Evolutionary conservation across 169 alveolate genomes (phyloP).

Genomic region (Miamiensis avidus): DNA sequence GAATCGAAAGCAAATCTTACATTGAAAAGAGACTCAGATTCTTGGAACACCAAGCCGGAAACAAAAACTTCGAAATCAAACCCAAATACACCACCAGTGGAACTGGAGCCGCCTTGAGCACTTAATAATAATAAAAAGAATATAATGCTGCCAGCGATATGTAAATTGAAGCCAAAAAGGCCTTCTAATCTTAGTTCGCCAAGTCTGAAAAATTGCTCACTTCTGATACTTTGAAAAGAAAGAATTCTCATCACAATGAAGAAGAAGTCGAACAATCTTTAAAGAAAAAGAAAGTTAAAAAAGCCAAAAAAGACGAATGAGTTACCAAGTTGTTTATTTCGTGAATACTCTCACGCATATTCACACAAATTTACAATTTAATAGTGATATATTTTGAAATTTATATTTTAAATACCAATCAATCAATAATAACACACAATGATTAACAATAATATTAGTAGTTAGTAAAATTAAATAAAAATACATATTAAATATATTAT

Average conservation of each 20-base stretch:
- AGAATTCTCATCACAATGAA: neutral
- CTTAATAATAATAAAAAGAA: neutral
- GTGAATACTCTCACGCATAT: too few species aligned
- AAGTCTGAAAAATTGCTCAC: neutral
- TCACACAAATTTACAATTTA: too few species aligned
- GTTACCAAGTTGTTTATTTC: too few species aligned
- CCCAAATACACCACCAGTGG: neutral
- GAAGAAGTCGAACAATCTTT: neutral
- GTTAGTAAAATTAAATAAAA: too few species aligned
- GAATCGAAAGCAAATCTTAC: slow-evolving; percentile 89
- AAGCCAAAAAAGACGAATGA: neutral
- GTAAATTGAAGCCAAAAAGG: neutral
- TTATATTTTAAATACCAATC: too few species aligned
- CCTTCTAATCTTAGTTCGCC: neutral
- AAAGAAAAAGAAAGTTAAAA: neutral
- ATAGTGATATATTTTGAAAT: too few species aligned
- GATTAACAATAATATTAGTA: too few species aligned
- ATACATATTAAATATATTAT: too few species aligned
- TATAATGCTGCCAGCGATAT: neutral
- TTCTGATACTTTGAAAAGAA: neutral
- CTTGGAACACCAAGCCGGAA: slow-evolving; percentile 31
- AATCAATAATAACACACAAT: too few species aligned
- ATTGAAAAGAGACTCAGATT: slow-evolving; percentile 91
- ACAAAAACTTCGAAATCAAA: neutral
- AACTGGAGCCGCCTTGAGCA: too few species aligned